These are phyloP conservation scores for Helotiales sp. DNA, from an alignment of 2,329 filamentous ascomycete species.

Conservation along the genomic window DNA sequence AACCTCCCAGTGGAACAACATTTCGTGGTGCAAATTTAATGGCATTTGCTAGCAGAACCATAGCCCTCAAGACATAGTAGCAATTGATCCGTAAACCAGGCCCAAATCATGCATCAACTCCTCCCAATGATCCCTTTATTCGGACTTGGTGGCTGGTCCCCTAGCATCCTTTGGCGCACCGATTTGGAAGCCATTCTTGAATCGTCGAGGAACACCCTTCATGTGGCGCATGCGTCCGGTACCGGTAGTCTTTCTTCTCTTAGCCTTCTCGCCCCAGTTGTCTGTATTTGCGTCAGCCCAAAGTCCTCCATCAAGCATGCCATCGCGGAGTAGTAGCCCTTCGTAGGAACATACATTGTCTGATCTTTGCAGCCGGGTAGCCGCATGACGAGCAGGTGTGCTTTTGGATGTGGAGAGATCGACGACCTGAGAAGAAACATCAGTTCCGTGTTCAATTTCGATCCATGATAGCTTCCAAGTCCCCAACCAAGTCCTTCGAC, in stretches of 20 bases:
- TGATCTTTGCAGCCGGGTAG: slow-evolving; percentile 95
- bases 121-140: slow-evolving; percentile 36
- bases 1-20: slow-evolving; percentile 20
- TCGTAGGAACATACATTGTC: slow-evolving; percentile 81
- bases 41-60: slow-evolving; percentile 36
- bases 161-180: slow-evolving; percentile 83
- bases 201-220: slow-evolving; percentile 87
- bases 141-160: slow-evolving; percentile 50
- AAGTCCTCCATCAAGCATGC: slow-evolving; percentile 68
- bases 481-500: background rate
- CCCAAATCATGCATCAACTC: slow-evolving; percentile 39
- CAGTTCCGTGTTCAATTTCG: slow-evolving; percentile 19
- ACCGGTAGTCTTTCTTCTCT: slow-evolving; percentile 99
- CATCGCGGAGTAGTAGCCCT: slow-evolving; percentile 40
- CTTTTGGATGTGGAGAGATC: slow-evolving; percentile 99
- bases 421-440: slow-evolving; percentile 65
- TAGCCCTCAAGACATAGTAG: slow-evolving; percentile 32
- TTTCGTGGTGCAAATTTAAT: slow-evolving; percentile 33
- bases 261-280: slow-evolving; percentile 99
- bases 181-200: slow-evolving; percentile 97
- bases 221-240: slow-evolving; percentile 95
- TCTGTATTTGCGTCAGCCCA: slow-evolving; percentile 72
- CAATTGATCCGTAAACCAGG: slow-evolving; percentile 32
- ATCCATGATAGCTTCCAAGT: background rate
- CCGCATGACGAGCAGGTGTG: slow-evolving; percentile 94